phyloP scores from a whole-genome alignment of 306 rosid genomes.

The Prinsepia uniflora region DNA sequence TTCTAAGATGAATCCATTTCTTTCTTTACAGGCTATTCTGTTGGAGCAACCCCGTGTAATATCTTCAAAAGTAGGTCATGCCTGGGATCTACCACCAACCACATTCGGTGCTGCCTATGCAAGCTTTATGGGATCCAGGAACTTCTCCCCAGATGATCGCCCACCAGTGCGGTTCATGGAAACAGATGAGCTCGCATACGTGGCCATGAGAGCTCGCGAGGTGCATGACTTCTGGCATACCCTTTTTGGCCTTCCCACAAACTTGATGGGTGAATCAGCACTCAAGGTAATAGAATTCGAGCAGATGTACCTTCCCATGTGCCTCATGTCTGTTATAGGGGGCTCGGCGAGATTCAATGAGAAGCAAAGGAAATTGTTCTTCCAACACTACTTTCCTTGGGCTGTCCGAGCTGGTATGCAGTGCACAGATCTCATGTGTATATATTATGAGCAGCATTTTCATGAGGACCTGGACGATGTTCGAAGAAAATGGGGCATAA shows the following conservation, averaged over 20 bases:
- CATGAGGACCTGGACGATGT: constrained; percentile 76
- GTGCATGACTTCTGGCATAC: constrained; percentile 97
- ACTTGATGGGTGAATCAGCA: constrained; percentile 87
- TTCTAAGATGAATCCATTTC: neutral
- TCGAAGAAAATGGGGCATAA: constrained; percentile 67
- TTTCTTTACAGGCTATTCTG: constrained; percentile 48
- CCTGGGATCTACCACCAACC: constrained; percentile 73
- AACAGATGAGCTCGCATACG: constrained; percentile 73
- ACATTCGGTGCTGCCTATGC: constrained; percentile 94
- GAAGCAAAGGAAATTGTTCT: constrained; percentile 73
- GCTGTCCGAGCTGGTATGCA: constrained; percentile 73
- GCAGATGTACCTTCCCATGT: constrained; percentile 90
- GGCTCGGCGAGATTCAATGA: constrained; percentile 69
- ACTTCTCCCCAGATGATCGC: constrained; percentile 90
- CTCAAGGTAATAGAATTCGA: constrained; percentile 82
- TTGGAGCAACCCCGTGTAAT: constrained; percentile 70
- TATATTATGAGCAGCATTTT: constrained; percentile 80
- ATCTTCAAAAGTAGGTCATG: constrained; percentile 71
- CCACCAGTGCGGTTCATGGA: constrained; percentile 94
- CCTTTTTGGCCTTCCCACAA: constrained; percentile 79
- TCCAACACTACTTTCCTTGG: constrained; percentile 86
- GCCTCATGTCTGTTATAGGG: constrained; percentile 64
- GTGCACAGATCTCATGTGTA: constrained; percentile 79
- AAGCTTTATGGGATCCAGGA: constrained; percentile 91
- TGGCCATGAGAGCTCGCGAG: constrained; percentile 86